Conservation (phyloP, 23 red algal species). For the Gracilaria caudata region DNA sequence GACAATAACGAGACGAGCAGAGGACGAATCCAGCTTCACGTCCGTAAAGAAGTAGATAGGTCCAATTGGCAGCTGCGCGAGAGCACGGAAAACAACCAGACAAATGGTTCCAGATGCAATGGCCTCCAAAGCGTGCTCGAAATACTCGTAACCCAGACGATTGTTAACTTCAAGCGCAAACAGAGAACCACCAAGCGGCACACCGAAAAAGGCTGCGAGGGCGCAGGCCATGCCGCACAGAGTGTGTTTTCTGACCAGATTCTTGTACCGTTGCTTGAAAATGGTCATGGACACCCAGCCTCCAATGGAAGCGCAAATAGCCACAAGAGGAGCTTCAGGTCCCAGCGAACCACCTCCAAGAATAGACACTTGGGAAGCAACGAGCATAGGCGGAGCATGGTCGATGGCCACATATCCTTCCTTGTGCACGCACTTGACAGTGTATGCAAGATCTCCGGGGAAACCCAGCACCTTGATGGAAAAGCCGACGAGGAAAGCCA, state of each 20-base stretch:
- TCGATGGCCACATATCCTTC: constrained; percentile 63
- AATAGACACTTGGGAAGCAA: constrained; percentile 78
- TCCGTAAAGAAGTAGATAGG: constrained; percentile 77
- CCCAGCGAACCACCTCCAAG: constrained; percentile 80
- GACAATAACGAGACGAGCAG: constrained; percentile 28
- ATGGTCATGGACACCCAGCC: constrained; percentile 56
- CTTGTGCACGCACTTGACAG: constrained; percentile 83
- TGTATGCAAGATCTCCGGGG: constrained; percentile 85
- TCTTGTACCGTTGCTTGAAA: constrained; percentile 77
- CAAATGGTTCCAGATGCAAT: constrained; percentile 71
- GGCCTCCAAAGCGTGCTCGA: constrained; percentile 87
- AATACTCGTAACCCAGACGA: constrained; percentile 90
- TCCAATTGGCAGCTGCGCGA: constrained; percentile 73
- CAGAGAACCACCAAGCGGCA: constrained; percentile 84
- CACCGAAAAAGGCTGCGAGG: constrained; percentile 89
- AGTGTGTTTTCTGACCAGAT: constrained; percentile 72
- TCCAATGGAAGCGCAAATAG: constrained; percentile 80
- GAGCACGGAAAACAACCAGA: constrained; percentile 76
- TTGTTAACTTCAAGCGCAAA: constrained; percentile 91
- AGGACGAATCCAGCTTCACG: constrained; percentile 52
- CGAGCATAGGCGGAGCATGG: constrained; percentile 68
- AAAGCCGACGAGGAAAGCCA: constrained; percentile 70
- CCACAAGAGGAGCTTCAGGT: constrained; percentile 92
- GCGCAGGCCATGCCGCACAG: constrained; percentile 92
- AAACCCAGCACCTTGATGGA: constrained; percentile 69